These are phyloP conservation scores for Malassezia nana DNA, from an alignment of 1,284 basidiomycete genomes.

Conservation along the genomic window DNA sequence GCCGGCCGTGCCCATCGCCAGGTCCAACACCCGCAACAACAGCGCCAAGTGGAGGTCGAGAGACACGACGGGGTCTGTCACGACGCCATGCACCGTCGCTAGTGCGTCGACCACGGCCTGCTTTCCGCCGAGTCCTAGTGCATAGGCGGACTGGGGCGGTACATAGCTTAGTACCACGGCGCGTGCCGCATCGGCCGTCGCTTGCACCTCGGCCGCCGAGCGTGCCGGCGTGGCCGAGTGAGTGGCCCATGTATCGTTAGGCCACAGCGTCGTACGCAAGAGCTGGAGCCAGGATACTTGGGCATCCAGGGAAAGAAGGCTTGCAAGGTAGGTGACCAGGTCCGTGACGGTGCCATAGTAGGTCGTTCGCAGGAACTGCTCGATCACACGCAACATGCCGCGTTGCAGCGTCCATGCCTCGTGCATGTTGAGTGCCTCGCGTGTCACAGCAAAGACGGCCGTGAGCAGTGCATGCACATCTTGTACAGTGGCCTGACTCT, in stretches of 20 bases:
- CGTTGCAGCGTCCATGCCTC: slow-evolving; percentile 46
- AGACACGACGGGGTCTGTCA: slow-evolving; percentile 29
- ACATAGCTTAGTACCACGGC: slow-evolving; percentile 39
- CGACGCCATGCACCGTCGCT: slow-evolving; percentile 29
- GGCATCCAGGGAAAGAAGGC: slow-evolving; percentile 26
- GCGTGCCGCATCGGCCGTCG: slow-evolving; percentile 28
- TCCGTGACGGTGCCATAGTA: slow-evolving; percentile 39
- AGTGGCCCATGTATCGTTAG: slow-evolving; percentile 22
- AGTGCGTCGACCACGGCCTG: slow-evolving; percentile 38
- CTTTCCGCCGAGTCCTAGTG: slow-evolving; percentile 40
- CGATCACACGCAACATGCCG: slow-evolving; percentile 46
- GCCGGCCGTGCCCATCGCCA: slow-evolving; percentile 21
- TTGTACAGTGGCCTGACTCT: slow-evolving; percentile 20
- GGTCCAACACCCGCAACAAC: slow-evolving; percentile 29
- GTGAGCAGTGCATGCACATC: slow-evolving; percentile 46
- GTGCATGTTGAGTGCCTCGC: slow-evolving; percentile 47
- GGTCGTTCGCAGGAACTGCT: slow-evolving; percentile 44
- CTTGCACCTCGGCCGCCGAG: slow-evolving; percentile 24
- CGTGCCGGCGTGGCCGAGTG: background rate
- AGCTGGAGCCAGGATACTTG: slow-evolving; percentile 32
- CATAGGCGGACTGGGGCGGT: slow-evolving; percentile 40
- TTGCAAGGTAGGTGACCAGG: slow-evolving; percentile 34
- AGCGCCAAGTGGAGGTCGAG: slow-evolving; percentile 30
- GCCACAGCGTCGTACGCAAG: slow-evolving; percentile 39
- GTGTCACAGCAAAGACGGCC: slow-evolving; percentile 45